phyloP scores from a whole-genome alignment of 2,329 filamentous ascomycete genomes.

The Sporothrix dimorphospora region DNA sequence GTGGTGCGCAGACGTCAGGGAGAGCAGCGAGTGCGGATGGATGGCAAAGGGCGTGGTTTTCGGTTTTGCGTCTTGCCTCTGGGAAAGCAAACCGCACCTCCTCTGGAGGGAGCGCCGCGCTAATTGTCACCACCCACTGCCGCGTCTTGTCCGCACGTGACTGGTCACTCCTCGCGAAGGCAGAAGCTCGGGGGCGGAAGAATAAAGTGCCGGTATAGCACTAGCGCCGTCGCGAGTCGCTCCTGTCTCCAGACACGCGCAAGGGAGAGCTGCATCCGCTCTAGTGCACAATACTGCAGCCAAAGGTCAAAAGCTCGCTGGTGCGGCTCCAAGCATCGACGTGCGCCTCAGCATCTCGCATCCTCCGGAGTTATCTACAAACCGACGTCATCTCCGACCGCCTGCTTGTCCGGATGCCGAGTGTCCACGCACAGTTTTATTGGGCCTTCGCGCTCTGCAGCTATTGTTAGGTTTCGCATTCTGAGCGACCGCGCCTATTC shows the following conservation, averaged over 20 bases:
- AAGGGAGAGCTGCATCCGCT: slow-evolving; percentile 19
- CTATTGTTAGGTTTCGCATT: not conserved
- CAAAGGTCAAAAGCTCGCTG: slow-evolving; percentile 13
- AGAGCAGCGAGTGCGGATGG: not conserved
- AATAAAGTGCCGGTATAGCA: slow-evolving; percentile 3
- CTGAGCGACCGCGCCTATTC: not conserved
- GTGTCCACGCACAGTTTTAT: not conserved
- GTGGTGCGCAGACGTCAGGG: not conserved
- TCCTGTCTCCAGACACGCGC: not conserved
- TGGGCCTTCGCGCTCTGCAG: slow-evolving; percentile 4
- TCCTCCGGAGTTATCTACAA: not conserved
- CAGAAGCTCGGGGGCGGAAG: slow-evolving; percentile 6
- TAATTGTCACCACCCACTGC: slow-evolving; percentile 1
- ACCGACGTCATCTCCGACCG: not conserved
- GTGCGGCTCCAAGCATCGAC: not conserved
- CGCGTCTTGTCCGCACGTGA: slow-evolving; percentile 13
- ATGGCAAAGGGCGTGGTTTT: slow-evolving; percentile 2
- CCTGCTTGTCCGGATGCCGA: not conserved
- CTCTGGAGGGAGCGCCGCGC: slow-evolving; percentile 13
- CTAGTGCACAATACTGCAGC: not conserved
- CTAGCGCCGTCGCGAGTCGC: not conserved
- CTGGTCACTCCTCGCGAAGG: not conserved
- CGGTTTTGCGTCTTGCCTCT: slow-evolving; percentile 6
- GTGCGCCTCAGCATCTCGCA: not conserved
- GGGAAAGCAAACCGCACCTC: slow-evolving; percentile 20